These are phyloP conservation scores for Cunninghamia lanceolata DNA, from an alignment of 75 land plant genomes.

Conservation along the genomic window DNA sequence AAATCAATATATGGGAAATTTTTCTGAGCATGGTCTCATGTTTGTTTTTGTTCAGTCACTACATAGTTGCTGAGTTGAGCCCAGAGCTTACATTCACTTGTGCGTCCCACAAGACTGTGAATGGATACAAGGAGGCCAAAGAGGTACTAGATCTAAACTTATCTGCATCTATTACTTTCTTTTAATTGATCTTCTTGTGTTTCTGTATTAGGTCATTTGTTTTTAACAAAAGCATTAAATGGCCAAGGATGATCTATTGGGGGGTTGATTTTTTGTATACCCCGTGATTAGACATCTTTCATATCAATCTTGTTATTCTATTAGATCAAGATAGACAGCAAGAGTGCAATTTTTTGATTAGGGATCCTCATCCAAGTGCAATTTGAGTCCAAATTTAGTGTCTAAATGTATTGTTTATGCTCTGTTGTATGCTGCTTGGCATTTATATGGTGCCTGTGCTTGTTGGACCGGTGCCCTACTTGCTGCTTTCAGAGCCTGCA, in stretches of 20 bases:
- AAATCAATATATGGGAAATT: background rate
- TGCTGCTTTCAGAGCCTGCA: constrained; percentile 64
- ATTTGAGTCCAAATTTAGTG: background rate
- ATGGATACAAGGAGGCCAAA: constrained; percentile 76
- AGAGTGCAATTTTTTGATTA: background rate
- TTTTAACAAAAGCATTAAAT: background rate
- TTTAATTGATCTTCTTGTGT: background rate
- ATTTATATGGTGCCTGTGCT: constrained; percentile 72
- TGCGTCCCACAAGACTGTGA: constrained; percentile 75
- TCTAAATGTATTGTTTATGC: background rate
- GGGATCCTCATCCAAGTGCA: background rate
- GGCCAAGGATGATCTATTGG: background rate
- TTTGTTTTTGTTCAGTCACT: constrained; percentile 44
- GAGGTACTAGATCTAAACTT: constrained; percentile 34
- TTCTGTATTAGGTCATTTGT: background rate
- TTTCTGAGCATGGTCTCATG: background rate
- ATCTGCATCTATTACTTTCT: background rate
- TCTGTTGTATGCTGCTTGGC: constrained; percentile 52
- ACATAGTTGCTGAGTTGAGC: constrained; percentile 81
- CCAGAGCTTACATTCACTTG: constrained; percentile 59
- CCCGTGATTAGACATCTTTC: constrained; percentile 10
- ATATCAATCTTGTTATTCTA: background rate
- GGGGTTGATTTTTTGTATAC: background rate
- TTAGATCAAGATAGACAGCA: background rate
- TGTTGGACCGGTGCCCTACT: constrained; percentile 71